Evolutionary conservation across 208 protist species (phyloP).

Genomic region (Trichomonas gallinae): DNA sequence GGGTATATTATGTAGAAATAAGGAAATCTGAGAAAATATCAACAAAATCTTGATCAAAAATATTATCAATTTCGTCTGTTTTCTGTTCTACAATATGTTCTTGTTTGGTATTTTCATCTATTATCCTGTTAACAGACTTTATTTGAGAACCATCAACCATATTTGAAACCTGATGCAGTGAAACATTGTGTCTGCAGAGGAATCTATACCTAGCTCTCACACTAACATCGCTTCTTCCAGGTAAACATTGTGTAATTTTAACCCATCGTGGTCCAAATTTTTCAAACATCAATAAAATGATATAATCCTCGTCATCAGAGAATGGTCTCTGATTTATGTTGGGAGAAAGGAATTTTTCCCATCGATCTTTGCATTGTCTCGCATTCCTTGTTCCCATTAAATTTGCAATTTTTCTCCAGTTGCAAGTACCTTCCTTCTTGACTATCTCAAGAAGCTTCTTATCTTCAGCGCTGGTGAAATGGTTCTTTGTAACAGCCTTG

Average conservation of each 20-base stretch:
- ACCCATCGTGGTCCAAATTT: neutral
- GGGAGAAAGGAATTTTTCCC: neutral
- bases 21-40: too few relatives aligned
- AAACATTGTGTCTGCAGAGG: too few relatives aligned
- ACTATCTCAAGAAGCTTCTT: neutral
- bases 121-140: too few relatives aligned
- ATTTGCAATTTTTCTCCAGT: neutral
- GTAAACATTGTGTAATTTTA: neutral
- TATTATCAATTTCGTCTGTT: too few relatives aligned
- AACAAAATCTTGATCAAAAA: too few relatives aligned
- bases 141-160: too few relatives aligned
- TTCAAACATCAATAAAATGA: neutral
- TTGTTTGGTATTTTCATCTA: too few relatives aligned
- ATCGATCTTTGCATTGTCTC: neutral
- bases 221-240: constrained; percentile 35
- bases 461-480: neutral
- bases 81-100: too few relatives aligned
- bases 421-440: neutral
- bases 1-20: too few relatives aligned
- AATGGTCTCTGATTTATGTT: neutral
- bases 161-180: too few relatives aligned
- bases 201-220: constrained; percentile 6
- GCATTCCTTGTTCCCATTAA: neutral
- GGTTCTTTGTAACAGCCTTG: too few relatives aligned
- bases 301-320: too few relatives aligned